Evolutionary conservation across 257 asterid species (phyloP).

Genomic region (Penstemon newberryi): DNA sequence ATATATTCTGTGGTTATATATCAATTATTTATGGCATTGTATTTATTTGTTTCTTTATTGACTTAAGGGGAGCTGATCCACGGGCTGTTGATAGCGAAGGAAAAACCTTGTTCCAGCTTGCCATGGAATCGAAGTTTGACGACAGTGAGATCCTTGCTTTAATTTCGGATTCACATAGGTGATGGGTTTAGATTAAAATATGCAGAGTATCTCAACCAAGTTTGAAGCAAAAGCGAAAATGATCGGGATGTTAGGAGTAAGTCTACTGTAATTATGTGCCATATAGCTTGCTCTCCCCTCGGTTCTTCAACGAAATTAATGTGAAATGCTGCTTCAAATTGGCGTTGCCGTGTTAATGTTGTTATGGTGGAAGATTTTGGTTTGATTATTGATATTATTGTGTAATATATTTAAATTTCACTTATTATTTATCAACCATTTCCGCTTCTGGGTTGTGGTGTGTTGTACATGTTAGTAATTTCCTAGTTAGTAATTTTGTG

Average conservation of each 20-base stretch:
- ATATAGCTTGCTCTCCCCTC: constrained; percentile 27
- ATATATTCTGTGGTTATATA: not conserved
- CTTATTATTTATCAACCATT: constrained; percentile 10
- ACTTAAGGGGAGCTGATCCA: constrained; percentile 88
- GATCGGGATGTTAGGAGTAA: too few relatives aligned
- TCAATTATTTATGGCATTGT: not conserved
- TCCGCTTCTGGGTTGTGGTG: constrained; percentile 24
- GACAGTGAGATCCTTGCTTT: constrained; percentile 70
- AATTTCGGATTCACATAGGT: constrained; percentile 53
- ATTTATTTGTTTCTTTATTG: not conserved
- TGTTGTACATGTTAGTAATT: constrained; percentile 32
- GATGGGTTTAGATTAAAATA: constrained; percentile 12
- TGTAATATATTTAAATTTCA: constrained; percentile 17
- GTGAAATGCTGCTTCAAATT: too few relatives aligned
- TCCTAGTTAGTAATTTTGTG: constrained; percentile 25
- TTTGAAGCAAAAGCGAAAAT: not conserved
- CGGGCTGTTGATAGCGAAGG: constrained; percentile 66
- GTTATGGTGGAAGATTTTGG: too few relatives aligned
- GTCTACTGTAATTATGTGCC: not conserved
- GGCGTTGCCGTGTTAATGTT: too few relatives aligned
- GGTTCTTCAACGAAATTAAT: not conserved
- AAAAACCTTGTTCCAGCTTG: constrained; percentile 55
- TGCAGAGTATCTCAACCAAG: constrained; percentile 5
- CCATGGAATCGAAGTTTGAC: constrained; percentile 59
- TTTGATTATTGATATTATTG: too few relatives aligned